Conservation (phyloP, 2,329 filamentous ascomycete genomes). For the Talaromyces piceae region DNA sequence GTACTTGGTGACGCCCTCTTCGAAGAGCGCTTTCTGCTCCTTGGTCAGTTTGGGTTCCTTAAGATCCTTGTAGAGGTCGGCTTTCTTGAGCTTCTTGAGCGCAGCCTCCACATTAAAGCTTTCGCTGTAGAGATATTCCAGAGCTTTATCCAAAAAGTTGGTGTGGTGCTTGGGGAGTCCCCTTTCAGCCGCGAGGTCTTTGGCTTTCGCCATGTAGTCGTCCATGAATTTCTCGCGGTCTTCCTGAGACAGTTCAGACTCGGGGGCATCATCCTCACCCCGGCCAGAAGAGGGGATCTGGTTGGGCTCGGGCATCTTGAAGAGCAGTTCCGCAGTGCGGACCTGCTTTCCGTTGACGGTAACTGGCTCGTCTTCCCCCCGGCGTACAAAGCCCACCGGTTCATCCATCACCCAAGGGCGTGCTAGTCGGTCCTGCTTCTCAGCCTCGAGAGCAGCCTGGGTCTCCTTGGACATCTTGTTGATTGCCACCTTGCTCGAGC, state of each 20-base stretch:
- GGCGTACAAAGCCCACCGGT: slow-evolving; percentile 73
- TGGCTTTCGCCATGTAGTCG: slow-evolving; percentile 67
- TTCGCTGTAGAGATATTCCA: slow-evolving; percentile 64
- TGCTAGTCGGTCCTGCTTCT: slow-evolving; percentile 69
- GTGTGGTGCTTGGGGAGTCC: slow-evolving; percentile 70
- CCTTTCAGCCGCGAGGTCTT: slow-evolving; percentile 56
- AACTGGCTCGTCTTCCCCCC: slow-evolving; percentile 67
- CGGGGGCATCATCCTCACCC: slow-evolving; percentile 35
- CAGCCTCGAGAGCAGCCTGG: slow-evolving; percentile 69
- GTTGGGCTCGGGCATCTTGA: slow-evolving; percentile 60
- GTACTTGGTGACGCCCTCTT: slow-evolving; percentile 81
- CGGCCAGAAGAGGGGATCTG: slow-evolving; percentile 39
- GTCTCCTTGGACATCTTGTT: slow-evolving; percentile 72
- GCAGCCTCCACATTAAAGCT: slow-evolving; percentile 66
- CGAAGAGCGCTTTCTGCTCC: slow-evolving; percentile 79
- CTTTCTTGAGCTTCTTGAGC: slow-evolving; percentile 59
- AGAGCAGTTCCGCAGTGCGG: slow-evolving; percentile 68
- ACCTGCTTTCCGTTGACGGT: slow-evolving; percentile 59
- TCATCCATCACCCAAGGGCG: slow-evolving; percentile 92
- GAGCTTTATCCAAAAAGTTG: slow-evolving; percentile 78
- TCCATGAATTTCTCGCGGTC: slow-evolving; percentile 56
- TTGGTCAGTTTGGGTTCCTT: slow-evolving; percentile 76
- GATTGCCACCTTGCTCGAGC: slow-evolving; percentile 61
- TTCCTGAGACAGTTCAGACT: slow-evolving; percentile 26
- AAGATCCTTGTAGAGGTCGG: slow-evolving; percentile 62